Base-by-base conservation (phyloP, 1,139 yeast genomes). In the Yamadazyma dendronema region DNA sequence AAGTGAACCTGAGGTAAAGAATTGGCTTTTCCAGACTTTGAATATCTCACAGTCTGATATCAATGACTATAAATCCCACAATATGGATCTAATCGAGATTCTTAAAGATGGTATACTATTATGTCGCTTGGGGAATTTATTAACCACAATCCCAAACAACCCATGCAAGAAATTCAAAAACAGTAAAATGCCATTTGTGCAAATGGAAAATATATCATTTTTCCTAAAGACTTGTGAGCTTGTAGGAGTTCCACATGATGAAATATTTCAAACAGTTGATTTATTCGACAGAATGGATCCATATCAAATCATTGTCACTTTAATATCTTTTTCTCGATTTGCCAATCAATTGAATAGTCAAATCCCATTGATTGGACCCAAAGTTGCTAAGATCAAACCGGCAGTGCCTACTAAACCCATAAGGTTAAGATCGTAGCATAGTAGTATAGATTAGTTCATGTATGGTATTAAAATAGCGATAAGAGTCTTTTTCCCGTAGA, bases 151-250 rank as follows among this genome's bases (percentile, higher is more conserved):
- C 57, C 74, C 55, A 52, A 64, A 31, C 59, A 62, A 62, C 34
- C 75, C 57, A 46, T 80, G 40, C 15, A 42, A 49, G 3, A 77
- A 69, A 46, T 81, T 59, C 57, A 85, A 83, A 54, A 68, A 67
- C 34, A 78, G 89, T n/a, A 67, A 66, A 35, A 81, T 86, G 84
- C 92, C 96, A 3, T 88, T 88, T 59, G 80, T 86, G 9, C 88
- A 83, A 62, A 87, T 87, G 95, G 96, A 88, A 54, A 87, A 87
- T 52, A 86, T 88, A 28, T 80, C 88, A 30, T 75, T 79, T 44
- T 88, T 87, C 53, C 62, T 88, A 25, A 60, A 67, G 12, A 76
- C 82, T 35, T 79, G 87, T 38, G 73, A 78, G 43, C 36, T 53
- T 3, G 64, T 82, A 31, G 92, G 94, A 1, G 81, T 88, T 3